Conservation (phyloP, 2,329 filamentous ascomycete species). For the Penicillium thymicola region DNA sequence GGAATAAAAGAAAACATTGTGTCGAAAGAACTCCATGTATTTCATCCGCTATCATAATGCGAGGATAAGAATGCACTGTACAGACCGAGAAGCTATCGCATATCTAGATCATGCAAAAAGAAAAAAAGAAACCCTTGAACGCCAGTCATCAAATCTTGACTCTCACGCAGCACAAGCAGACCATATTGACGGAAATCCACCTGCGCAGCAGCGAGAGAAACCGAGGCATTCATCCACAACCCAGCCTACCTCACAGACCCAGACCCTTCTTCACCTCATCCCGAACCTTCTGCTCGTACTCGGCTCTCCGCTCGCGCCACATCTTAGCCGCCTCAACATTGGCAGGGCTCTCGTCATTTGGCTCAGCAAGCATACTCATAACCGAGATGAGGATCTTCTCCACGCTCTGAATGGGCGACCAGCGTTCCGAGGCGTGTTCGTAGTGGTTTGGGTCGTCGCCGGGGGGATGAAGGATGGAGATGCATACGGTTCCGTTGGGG, state of each 20-base stretch:
- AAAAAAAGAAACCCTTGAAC: constrained; percentile 17
- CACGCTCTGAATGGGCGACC: constrained; percentile 94
- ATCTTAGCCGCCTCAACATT: constrained; percentile 96
- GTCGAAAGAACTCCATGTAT: neutral
- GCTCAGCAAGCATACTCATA: constrained; percentile 97
- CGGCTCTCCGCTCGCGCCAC: constrained; percentile 79
- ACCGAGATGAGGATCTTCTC: constrained; percentile 97
- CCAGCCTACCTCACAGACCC: constrained; percentile 56
- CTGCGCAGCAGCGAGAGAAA: neutral
- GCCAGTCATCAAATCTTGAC: constrained; percentile 23
- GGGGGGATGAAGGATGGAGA: constrained; percentile 94
- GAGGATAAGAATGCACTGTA: constrained; percentile 15
- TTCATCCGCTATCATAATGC: constrained; percentile 10
- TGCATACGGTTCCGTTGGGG: constrained; percentile 86
- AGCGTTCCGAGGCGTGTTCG: constrained; percentile 91
- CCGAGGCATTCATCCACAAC: neutral
- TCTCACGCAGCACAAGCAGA: neutral
- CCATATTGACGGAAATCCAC: neutral
- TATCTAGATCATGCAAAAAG: constrained; percentile 17
- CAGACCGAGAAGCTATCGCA: constrained; percentile 13
- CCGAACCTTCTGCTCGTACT: constrained; percentile 84
- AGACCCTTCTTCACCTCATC: constrained; percentile 76
- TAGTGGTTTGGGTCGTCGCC: constrained; percentile 98
- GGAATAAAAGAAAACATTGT: neutral
- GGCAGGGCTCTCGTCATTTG: constrained; percentile 93